Percentiles rank a stretch among this genome's conserved stretches.
Conservation (phyloP, 108 stramenopile genomes). For the Pseudonitzschia multiseries region DNA sequence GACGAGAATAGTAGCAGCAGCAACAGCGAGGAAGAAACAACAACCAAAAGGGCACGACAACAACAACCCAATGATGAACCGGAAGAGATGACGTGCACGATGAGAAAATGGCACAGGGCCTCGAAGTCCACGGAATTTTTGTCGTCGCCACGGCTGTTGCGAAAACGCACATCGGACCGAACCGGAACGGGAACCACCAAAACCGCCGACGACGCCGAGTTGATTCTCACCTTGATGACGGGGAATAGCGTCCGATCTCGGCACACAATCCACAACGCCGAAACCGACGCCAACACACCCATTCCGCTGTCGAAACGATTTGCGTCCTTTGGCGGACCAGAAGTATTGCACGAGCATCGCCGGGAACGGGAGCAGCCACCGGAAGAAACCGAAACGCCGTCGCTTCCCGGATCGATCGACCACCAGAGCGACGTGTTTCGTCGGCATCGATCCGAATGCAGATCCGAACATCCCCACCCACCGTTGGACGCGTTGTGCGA, state of each 20-base stretch:
- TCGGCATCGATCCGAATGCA: not conserved
- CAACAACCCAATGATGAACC: not conserved
- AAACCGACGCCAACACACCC: not conserved
- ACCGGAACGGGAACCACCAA: not conserved
- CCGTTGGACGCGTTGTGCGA: not conserved
- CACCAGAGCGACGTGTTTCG: not conserved
- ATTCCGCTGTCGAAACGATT: slow-evolving; percentile 27
- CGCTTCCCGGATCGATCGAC: not conserved
- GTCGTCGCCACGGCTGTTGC: too few relatives aligned
- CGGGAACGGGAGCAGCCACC: not conserved
- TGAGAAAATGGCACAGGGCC: slow-evolving; percentile 33
- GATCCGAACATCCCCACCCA: not conserved
- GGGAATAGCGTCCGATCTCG: not conserved
- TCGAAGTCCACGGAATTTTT: not conserved
- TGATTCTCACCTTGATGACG: not conserved
- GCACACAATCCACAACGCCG: not conserved
- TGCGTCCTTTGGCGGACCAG: slow-evolving; percentile 18
- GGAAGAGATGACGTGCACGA: slow-evolving; percentile 35
- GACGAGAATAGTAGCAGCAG: too few relatives aligned
- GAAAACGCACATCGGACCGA: not conserved
- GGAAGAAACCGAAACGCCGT: not conserved
- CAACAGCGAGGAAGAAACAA: too few relatives aligned
- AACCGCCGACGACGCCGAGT: not conserved
- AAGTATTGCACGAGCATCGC: not conserved
- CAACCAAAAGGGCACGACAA: not conserved